A percentile compares a stretch with the other conserved stretches of the same genome.
phyloP scores from a whole-genome alignment of 768 basidiomycete genomes.

The Daedalea quercina region DNA sequence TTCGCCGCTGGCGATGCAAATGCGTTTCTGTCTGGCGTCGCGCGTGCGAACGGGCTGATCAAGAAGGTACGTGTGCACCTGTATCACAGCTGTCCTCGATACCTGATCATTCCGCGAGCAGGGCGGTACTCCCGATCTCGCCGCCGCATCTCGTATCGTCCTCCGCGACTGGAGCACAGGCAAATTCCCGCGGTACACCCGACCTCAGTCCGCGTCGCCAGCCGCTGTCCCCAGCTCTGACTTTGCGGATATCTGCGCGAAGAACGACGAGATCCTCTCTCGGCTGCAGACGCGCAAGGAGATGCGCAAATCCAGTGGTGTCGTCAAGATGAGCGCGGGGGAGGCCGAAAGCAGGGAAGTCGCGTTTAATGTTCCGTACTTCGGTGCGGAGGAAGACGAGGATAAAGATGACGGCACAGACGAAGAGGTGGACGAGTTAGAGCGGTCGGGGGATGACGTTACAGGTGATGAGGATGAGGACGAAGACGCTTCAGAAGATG shows the following conservation, averaged over 20 bases:
- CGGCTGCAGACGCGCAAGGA: constrained; percentile 54
- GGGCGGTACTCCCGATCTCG: constrained; percentile 68
- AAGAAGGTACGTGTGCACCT: constrained; percentile 53
- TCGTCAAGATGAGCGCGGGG: constrained; percentile 44
- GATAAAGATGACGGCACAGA: constrained; percentile 32
- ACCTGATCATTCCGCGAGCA: constrained; percentile 21
- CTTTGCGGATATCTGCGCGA: constrained; percentile 30
- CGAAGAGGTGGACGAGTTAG: constrained; percentile 29
- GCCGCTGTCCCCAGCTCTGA: constrained; percentile 8
- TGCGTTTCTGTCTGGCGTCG: constrained; percentile 72
- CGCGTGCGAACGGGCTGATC: constrained; percentile 66
- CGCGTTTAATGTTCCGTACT: constrained; percentile 32
- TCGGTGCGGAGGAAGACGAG: constrained; percentile 34
- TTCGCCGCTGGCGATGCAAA: constrained; percentile 61
- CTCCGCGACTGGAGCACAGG: constrained; percentile 82
- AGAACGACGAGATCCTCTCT: constrained; percentile 45
- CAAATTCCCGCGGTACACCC: constrained; percentile 66
- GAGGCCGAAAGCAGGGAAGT: constrained; percentile 35
- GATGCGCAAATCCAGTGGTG: constrained; percentile 43
- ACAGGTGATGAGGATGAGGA: constrained; percentile 24
- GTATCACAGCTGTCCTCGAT: not conserved
- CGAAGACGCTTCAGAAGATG: constrained; percentile 30
- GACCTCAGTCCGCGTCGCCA: constrained; percentile 33
- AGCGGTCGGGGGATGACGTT: constrained; percentile 31
- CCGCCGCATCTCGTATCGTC: constrained; percentile 69